A percentile compares a stretch with the other conserved stretches of the same genome.
Conservation (phyloP, 2,329 filamentous ascomycete genomes). For the Penicillium thymicola region DNA sequence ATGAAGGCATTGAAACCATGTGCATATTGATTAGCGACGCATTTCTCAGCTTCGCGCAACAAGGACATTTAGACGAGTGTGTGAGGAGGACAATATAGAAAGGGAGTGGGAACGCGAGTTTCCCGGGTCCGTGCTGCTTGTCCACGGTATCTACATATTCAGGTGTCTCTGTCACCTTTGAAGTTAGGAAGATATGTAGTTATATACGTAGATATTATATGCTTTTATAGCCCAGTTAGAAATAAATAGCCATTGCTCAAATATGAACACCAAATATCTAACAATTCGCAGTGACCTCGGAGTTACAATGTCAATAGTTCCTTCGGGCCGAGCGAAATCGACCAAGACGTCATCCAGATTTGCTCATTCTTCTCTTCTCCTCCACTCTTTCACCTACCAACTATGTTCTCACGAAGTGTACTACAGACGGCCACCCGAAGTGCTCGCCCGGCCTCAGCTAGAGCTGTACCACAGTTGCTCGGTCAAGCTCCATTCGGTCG, state of each 20-base stretch:
- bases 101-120: constrained; percentile 9
- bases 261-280: not conserved
- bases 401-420: constrained; percentile 30
- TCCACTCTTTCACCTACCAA: constrained; percentile 1
- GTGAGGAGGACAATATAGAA: not conserved
- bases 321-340: constrained; percentile 16
- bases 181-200: not conserved
- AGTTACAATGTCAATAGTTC: constrained; percentile 2
- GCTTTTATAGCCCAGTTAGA: not conserved
- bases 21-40: constrained; percentile 40
- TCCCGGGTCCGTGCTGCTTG: constrained; percentile 17
- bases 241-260: not conserved
- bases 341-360: constrained; percentile 17
- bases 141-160: not conserved
- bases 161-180: not conserved
- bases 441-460: constrained; percentile 10
- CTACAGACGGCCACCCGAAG: constrained; percentile 21
- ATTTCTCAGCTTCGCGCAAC: constrained; percentile 44
- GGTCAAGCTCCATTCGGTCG: constrained; percentile 21
- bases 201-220: not conserved
- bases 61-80: constrained; percentile 40
- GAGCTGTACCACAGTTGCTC: constrained; percentile 7
- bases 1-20: constrained; percentile 42
- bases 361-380: not conserved
- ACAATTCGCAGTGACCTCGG: not conserved